phyloP scores from a whole-genome alignment of 306 rosid genomes.

The Mimosa pudica region DNA sequence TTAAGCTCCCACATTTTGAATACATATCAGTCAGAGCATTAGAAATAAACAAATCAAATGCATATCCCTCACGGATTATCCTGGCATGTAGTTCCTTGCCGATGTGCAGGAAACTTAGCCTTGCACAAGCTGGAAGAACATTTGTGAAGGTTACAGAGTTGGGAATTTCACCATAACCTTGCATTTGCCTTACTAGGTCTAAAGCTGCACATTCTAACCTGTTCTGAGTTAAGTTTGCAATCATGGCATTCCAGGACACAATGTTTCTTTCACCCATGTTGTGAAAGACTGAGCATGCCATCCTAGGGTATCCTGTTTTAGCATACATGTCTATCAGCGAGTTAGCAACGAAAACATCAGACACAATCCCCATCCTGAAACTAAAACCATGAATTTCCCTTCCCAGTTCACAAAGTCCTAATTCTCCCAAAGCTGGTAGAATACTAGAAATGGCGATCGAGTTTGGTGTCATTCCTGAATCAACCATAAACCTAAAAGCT shows the following conservation, averaged over 20 bases:
- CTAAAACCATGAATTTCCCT: slow-evolving; percentile 76
- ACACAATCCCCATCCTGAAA: slow-evolving; percentile 54
- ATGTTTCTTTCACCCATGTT: slow-evolving; percentile 57
- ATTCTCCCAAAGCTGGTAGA: slow-evolving; percentile 72
- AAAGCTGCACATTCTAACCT: slow-evolving; percentile 63
- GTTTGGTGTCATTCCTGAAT: slow-evolving; percentile 59
- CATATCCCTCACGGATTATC: slow-evolving; percentile 49
- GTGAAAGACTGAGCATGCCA: slow-evolving; percentile 62
- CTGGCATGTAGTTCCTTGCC: slow-evolving; percentile 87
- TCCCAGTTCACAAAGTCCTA: slow-evolving; percentile 54
- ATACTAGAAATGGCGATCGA: slow-evolving; percentile 71
- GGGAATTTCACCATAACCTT: slow-evolving; percentile 60
- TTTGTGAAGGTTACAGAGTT: slow-evolving; percentile 77
- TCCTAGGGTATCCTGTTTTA: slow-evolving; percentile 58
- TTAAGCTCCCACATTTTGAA: slow-evolving; percentile 64
- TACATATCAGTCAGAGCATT: slow-evolving; percentile 91
- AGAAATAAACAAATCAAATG: slow-evolving; percentile 67
- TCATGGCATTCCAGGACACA: slow-evolving; percentile 94
- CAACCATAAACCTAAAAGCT: slow-evolving; percentile 65
- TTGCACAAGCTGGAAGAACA: slow-evolving; percentile 87
- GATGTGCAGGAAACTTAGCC: slow-evolving; percentile 57
- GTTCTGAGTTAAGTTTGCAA: slow-evolving; percentile 80
- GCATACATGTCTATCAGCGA: slow-evolving; percentile 85
- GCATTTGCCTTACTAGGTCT: slow-evolving; percentile 68
- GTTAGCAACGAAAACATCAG: slow-evolving; percentile 69